Percentiles rank a stretch among this genome's conserved stretches.
These are phyloP conservation scores for Fusarium udum DNA, from an alignment of 2,329 filamentous ascomycete genomes.

Conservation along the genomic window DNA sequence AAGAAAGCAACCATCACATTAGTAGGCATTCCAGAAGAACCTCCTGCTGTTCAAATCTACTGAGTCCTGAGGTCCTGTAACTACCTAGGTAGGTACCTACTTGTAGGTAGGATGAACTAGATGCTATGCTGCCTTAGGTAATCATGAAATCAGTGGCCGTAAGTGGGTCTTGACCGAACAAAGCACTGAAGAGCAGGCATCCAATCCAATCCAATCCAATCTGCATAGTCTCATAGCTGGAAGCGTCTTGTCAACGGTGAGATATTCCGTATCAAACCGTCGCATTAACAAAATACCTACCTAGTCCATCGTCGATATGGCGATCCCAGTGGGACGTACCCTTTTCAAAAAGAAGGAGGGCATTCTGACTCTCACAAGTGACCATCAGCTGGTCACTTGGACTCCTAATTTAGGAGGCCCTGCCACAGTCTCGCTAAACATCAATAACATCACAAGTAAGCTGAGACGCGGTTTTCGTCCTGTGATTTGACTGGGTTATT, in stretches of 20 bases:
- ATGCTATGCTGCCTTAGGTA: constrained; percentile 4
- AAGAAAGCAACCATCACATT: not conserved
- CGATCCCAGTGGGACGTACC: constrained; percentile 70
- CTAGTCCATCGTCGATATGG: constrained; percentile 53
- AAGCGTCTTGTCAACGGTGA: not conserved
- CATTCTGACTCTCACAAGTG: constrained; percentile 76
- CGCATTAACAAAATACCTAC: not conserved
- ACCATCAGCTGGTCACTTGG: constrained; percentile 83
- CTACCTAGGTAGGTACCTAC: too few species aligned
- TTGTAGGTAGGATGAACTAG: too few species aligned
- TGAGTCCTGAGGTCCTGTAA: not conserved
- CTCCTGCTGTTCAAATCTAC: not conserved
- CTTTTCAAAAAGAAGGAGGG: constrained; percentile 98
- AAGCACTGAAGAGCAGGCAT: not conserved
- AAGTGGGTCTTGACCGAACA: constrained; percentile 16
- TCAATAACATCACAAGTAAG: constrained; percentile 85
- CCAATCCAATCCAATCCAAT: not conserved
- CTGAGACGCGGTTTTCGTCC: not conserved
- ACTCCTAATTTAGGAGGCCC: constrained; percentile 73
- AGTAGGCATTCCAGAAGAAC: not conserved
- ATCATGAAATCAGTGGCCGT: constrained; percentile 11
- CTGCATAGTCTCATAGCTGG: not conserved
- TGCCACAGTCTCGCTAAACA: constrained; percentile 73
- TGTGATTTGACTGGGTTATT: not conserved
- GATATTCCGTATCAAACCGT: not conserved